Percentiles rank a stretch among this genome's conserved stretches.
phyloP scores from a whole-genome alignment of 306 rosid species.

The Ceratonia siliqua region DNA sequence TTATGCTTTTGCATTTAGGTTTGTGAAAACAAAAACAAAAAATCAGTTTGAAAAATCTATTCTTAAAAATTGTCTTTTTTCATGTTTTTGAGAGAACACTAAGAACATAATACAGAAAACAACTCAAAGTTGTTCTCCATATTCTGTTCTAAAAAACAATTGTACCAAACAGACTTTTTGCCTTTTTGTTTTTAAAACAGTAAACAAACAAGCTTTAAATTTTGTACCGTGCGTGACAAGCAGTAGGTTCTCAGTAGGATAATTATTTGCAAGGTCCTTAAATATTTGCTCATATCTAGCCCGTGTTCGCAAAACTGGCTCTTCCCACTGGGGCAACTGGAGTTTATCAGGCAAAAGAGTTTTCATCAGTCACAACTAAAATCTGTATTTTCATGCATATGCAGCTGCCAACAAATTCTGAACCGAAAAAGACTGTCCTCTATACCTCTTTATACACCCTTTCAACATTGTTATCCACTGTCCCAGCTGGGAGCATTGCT shows the following conservation, averaged over 20 bases:
- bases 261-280: constrained; percentile 75
- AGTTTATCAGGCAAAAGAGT: constrained; percentile 28
- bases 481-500: constrained; percentile 69
- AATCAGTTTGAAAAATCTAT: too few species aligned
- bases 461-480: constrained; percentile 59
- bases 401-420: background rate
- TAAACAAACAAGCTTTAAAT: background rate
- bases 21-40: too few species aligned
- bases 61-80: too few species aligned
- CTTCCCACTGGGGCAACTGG: constrained; percentile 80
- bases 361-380: background rate
- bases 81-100: too few species aligned
- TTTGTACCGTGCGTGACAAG: constrained; percentile 86
- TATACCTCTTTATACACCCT: constrained; percentile 70
- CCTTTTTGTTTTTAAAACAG: too few species aligned
- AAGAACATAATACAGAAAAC: too few species aligned
- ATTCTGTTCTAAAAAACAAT: too few species aligned
- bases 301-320: constrained; percentile 44
- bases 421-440: background rate
- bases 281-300: constrained; percentile 59
- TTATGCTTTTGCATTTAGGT: too few species aligned
- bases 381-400: background rate
- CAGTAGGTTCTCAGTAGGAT: constrained; percentile 72
- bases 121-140: too few species aligned
- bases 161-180: background rate